Base-by-base conservation (phyloP, 208 protist genomes). In the Crithidia fasciculata region DNA sequence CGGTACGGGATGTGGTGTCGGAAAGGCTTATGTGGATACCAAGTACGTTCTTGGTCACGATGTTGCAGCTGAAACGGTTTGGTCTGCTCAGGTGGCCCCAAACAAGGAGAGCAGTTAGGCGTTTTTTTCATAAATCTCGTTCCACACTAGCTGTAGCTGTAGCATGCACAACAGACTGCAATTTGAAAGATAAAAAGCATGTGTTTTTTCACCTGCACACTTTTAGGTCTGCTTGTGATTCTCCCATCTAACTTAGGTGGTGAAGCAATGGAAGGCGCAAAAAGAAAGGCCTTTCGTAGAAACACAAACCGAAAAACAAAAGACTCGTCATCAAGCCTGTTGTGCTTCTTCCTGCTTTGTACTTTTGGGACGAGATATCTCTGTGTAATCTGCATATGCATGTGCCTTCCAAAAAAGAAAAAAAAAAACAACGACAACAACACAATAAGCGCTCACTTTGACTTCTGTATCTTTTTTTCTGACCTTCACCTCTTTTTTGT, bases 11-110 rank as follows among this genome's bases (percentile, higher is more conserved):
- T 94, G 82, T 70, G 92, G 92, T 43, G 69, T 96, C n/a, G 92
- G 92, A 9, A 91, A 88, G 64, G 76, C 92, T 10, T 96, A 95
- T 50, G 89, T 96, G 18, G 92, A 96, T 64, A 86, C 89, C 5
- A 84, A 91, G 65, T 96, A 93, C 71, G 72, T 95, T 44, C 79
- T 96, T 37, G 92, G 92, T 10, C 92, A 96, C 65, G 86, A 96
- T 72, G 78, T 93, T 18, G 68, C 79, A 47, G 88, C 86, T 8
- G 84, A 88, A 60, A 80, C 84, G 3, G 74, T 88, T 5, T 93
- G 90, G 90, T 83, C 81, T 55, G 90, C 88, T 9, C 76, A 90
- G 57, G 87, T 90, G 8, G 60, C 80, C 45, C 74, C 58, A 28
- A n/a, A 72, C 4, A 78, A 78, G 40, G 60, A 47, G 16, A 74